Evolutionary conservation across 345 rosid genomes (phyloP), one percentile per base, ranked within the genome.

Genomic region (Abelmoschus esculentus): DNA sequence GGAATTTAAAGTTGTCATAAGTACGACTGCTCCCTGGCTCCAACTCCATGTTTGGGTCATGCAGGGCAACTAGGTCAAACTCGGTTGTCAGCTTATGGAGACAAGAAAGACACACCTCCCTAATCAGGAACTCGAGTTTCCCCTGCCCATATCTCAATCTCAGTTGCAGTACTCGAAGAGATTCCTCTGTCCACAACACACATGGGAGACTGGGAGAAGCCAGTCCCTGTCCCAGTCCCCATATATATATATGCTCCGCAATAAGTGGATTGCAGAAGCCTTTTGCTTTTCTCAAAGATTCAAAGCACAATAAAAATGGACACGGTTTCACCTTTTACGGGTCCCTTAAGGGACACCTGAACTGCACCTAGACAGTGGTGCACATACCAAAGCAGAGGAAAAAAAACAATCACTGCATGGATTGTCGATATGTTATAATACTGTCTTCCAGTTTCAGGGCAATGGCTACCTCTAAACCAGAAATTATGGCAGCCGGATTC

Each of bases 1-100:
- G 5, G 5, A 32, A 32, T 32, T 32, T 32, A 32, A 32, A 32
- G 6, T 32, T 32, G 36, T 32, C 32, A 29, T 29, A 29, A 29
- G 32, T 29, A 29, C 32, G 32, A 22, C 26, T 22, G 26, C 26
- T 22, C 26, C 26, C 26, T 22, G 1, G 26, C 26, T 22, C 26
- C 26, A 22, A 22, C 26, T 22, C 26, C 26, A 22, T 22, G 85
- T 79, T 78, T 83, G 84, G 74, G 55, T 76, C 64, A 73, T 80
- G 81, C 80, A 70, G 66, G 80, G 77, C 79, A 81, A 69, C 56
- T 63, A 29, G 75, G 75, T 72, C 71, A 73, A 36, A 69, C 73
- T 80, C 71, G 32, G 59, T 83, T 81, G 89, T 85, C 89, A 76
- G 76, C 22, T 78, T 79, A 74, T 78, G 87, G 76, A 70, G 87